Evolutionary conservation across 1,284 basidiomycete species (phyloP).

Genomic region (Rugosomyces carneus): DNA sequence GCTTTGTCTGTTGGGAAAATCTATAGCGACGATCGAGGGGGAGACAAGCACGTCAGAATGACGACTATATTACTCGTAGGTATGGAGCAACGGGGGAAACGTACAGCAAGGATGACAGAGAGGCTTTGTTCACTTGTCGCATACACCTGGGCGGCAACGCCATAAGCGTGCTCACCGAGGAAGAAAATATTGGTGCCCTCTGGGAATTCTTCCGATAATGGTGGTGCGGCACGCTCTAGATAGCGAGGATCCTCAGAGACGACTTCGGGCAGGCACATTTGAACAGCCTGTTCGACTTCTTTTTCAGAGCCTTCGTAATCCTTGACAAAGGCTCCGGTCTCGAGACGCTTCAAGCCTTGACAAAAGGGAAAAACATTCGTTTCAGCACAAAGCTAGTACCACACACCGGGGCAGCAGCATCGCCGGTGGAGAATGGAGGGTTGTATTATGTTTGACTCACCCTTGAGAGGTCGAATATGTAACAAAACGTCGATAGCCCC

Average conservation of each 20-base stretch:
- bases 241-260: slow-evolving; percentile 86
- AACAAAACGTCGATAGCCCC: slow-evolving; percentile 77
- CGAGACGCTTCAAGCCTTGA: slow-evolving; percentile 79
- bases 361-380: background rate
- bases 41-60: too few relatives aligned
- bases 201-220: slow-evolving; percentile 86
- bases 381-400: slow-evolving; percentile 2
- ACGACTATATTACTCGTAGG: too few relatives aligned
- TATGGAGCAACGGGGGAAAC: slow-evolving; percentile 21
- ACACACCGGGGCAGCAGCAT: background rate
- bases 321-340: slow-evolving; percentile 89
- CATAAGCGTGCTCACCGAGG: slow-evolving; percentile 89
- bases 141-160: slow-evolving; percentile 88
- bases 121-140: slow-evolving; percentile 62
- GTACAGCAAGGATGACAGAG: slow-evolving; percentile 76
- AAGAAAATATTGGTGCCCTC: slow-evolving; percentile 91
- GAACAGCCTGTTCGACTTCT: slow-evolving; percentile 82
- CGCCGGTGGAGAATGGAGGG: too few relatives aligned
- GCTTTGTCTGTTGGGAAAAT: slow-evolving; percentile 79
- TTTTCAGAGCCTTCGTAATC: slow-evolving; percentile 85
- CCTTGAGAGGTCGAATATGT: slow-evolving; percentile 84
- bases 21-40: slow-evolving; percentile 31
- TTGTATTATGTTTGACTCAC: slow-evolving; percentile 38
- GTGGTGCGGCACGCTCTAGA: slow-evolving; percentile 76
- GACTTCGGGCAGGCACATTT: slow-evolving; percentile 76